These are phyloP conservation scores for Chlorella ohadii DNA, from an alignment of 139 green algal genomes.

Conservation along the genomic window DNA sequence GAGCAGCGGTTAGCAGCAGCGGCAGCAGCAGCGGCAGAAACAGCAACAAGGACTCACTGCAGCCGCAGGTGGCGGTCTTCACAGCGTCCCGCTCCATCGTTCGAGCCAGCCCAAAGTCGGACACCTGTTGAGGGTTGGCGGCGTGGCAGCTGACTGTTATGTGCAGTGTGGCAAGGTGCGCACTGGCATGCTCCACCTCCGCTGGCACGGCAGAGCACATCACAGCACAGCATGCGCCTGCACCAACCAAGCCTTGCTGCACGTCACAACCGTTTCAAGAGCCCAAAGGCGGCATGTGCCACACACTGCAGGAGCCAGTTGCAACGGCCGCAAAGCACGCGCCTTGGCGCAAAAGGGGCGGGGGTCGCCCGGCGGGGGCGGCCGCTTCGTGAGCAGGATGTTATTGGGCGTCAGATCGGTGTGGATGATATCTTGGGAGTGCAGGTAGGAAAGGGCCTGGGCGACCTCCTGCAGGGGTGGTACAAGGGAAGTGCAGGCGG, in stretches of 20 bases:
- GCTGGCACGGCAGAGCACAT: too few species aligned
- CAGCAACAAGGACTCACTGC: neutral
- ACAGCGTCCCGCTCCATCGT: neutral
- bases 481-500: too few species aligned
- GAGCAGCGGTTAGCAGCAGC: too few species aligned
- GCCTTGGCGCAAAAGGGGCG: conserved; percentile 68
- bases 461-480: conserved; percentile 61
- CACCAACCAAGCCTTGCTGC: too few species aligned
- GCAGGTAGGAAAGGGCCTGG: conserved; percentile 66
- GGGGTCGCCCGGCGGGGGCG: conserved; percentile 13
- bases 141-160: too few species aligned
- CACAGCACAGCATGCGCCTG: too few species aligned
- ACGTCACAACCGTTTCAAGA: neutral
- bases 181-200: too few species aligned
- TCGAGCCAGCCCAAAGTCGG: neutral
- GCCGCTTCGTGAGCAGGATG: conserved; percentile 36
- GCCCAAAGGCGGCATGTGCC: neutral
- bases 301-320: neutral
- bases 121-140: conserved; percentile 5
- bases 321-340: neutral
- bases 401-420: conserved; percentile 72
- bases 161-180: too few species aligned
- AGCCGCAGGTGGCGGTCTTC: neutral
- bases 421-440: conserved; percentile 63
- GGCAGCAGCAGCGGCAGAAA: too few species aligned